These are phyloP conservation scores for Neurospora discreta DNA, from an alignment of 495 filamentous ascomycete species.

Conservation along the genomic window DNA sequence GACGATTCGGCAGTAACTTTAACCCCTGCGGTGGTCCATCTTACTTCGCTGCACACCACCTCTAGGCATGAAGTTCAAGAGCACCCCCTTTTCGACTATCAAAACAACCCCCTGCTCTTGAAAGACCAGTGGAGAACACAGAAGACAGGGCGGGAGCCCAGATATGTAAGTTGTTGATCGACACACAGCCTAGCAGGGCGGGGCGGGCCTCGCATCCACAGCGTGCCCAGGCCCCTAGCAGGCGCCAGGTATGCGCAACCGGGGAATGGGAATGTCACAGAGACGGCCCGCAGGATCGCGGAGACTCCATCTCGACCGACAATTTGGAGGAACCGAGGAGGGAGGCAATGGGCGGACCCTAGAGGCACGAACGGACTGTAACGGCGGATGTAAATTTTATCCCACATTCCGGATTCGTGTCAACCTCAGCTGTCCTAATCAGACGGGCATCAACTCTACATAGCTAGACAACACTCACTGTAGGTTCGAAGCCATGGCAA, in stretches of 20 bases:
- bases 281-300: neutral
- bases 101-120: neutral
- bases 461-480: too few species aligned
- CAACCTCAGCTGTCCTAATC: too few species aligned
- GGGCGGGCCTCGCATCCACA: neutral
- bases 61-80: neutral
- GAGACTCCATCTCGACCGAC: neutral
- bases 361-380: neutral
- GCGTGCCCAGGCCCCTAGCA: neutral
- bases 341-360: too few species aligned
- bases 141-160: neutral
- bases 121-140: neutral
- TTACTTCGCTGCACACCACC: neutral
- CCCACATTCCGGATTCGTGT: neutral
- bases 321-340: neutral
- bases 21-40: neutral
- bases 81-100: neutral
- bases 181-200: neutral
- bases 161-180: neutral
- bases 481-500: too few species aligned
- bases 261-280: neutral
- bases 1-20: neutral
- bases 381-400: neutral
- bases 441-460: too few species aligned
- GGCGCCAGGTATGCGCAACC: neutral